Evolutionary conservation across 768 basidiomycete genomes (phyloP).

Genomic region (Termitomyces heimii): DNA sequence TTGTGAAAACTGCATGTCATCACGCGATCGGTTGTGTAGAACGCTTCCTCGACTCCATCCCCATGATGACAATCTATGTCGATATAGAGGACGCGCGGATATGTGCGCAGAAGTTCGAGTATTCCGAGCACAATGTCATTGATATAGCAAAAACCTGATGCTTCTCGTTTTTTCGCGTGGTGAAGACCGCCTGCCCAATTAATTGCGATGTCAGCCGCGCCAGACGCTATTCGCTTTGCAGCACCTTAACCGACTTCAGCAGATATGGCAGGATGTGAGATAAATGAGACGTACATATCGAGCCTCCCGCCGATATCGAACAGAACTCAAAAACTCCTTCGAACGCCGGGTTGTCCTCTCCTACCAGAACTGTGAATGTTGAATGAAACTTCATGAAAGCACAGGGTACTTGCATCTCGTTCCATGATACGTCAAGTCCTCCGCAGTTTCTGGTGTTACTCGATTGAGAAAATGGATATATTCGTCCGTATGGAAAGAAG

Average conservation of each 20-base stretch:
- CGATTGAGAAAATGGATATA: constrained; percentile 87
- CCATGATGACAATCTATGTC: constrained; percentile 99
- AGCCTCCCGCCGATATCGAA: constrained; percentile 93
- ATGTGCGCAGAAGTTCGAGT: constrained; percentile 80
- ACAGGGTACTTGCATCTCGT: constrained; percentile 56
- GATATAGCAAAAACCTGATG: constrained; percentile 98
- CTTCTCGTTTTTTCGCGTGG: constrained; percentile 99
- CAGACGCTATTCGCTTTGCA: constrained; percentile 75
- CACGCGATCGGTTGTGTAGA: constrained; percentile 95
- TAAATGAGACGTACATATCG: constrained; percentile 56
- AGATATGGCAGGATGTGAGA: background rate
- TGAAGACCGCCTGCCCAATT: constrained; percentile 99
- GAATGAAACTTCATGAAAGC: background rate
- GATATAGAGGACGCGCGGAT: constrained; percentile 89
- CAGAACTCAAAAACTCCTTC: constrained; percentile 98
- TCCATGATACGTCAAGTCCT: constrained; percentile 79
- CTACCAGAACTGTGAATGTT: constrained; percentile 42
- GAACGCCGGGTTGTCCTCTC: constrained; percentile 95
- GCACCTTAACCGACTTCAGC: constrained; percentile 43
- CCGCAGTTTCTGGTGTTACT: constrained; percentile 88
- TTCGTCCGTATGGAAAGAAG: constrained; percentile 96
- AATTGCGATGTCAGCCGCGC: constrained; percentile 87
- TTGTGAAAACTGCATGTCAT: constrained; percentile 98
- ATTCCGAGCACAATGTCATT: constrained; percentile 97
- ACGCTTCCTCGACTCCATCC: constrained; percentile 99